Percentiles rank a stretch among this genome's conserved stretches.
These are phyloP conservation scores for Phylloboletellus chloephorus DNA, from an alignment of 1,284 basidiomycete species.

Conservation along the genomic window DNA sequence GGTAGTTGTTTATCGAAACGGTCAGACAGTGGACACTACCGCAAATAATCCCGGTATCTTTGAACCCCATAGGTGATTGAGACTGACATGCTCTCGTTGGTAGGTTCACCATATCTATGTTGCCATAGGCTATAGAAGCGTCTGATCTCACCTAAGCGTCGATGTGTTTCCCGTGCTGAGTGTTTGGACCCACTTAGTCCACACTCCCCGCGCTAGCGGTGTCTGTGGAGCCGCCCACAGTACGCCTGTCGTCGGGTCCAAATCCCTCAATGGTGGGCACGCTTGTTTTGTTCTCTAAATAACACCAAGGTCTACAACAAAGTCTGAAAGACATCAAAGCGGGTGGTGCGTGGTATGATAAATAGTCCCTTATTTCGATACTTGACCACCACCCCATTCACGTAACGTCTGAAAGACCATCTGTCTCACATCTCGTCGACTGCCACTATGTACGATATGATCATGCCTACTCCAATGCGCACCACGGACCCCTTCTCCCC, in stretches of 20 bases:
- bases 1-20: too few relatives aligned
- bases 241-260: neutral
- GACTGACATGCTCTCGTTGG: neutral
- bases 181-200: slow-evolving; percentile 9
- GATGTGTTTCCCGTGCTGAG: neutral
- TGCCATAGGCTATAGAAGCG: neutral
- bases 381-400: neutral
- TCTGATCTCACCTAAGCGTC: neutral
- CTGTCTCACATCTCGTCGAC: neutral
- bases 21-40: too few relatives aligned
- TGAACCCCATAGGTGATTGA: too few relatives aligned
- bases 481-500: slow-evolving; percentile 13
- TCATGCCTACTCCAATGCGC: slow-evolving; percentile 6
- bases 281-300: slow-evolving; percentile 12
- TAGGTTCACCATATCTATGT: neutral
- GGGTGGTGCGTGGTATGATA: slow-evolving; percentile 8
- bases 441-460: slow-evolving; percentile 4
- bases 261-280: neutral
- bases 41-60: too few relatives aligned
- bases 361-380: slow-evolving; percentile 1
- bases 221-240: slow-evolving; percentile 5
- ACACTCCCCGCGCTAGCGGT: slow-evolving; percentile 5
- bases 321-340: slow-evolving; percentile 9
- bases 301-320: slow-evolving; percentile 6
- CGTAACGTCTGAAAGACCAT: neutral